Evolutionary conservation across 2,329 filamentous ascomycete species (phyloP).

Genomic region (Verticillium nonalfalfae): DNA sequence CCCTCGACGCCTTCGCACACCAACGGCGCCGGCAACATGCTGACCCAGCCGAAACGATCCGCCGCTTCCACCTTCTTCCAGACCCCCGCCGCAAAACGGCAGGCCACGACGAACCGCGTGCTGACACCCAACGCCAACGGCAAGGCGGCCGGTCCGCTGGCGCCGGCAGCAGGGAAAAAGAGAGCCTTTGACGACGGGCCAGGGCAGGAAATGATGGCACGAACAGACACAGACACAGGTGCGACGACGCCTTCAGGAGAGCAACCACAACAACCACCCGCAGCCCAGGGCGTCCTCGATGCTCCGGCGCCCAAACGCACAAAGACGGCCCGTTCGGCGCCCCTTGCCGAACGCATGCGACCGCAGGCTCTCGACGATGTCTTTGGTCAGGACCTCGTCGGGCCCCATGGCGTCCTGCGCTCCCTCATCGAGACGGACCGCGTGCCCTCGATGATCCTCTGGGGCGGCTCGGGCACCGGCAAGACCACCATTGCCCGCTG

Average conservation of each 20-base stretch:
- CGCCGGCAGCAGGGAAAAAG: not conserved
- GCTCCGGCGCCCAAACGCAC: slow-evolving; percentile 53
- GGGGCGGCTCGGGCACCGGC: slow-evolving; percentile 75
- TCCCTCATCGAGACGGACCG: slow-evolving; percentile 79
- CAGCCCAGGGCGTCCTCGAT: slow-evolving; percentile 12
- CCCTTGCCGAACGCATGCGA: slow-evolving; percentile 90
- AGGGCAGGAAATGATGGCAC: not conserved
- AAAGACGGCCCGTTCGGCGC: slow-evolving; percentile 67
- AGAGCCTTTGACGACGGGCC: not conserved
- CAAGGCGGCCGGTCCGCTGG: slow-evolving; percentile 2
- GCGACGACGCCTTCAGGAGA: slow-evolving; percentile 7
- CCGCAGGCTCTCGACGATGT: slow-evolving; percentile 79
- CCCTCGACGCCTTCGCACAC: slow-evolving; percentile 21
- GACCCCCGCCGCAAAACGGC: slow-evolving; percentile 52
- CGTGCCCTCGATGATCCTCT: slow-evolving; percentile 92
- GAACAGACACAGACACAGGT: slow-evolving; percentile 8
- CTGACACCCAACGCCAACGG: slow-evolving; percentile 3
- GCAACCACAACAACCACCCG: not conserved
- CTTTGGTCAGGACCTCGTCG: slow-evolving; percentile 87
- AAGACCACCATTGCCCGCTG: slow-evolving; percentile 92
- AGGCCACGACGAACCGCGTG: slow-evolving; percentile 21
- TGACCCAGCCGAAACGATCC: slow-evolving; percentile 44
- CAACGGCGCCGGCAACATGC: slow-evolving; percentile 18
- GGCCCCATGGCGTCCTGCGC: slow-evolving; percentile 73
- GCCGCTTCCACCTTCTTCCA: slow-evolving; percentile 53